Percentiles rank a stretch among this genome's conserved stretches.
Conservation (phyloP, 1,284 basidiomycete species). For the Boletus smithii region DNA sequence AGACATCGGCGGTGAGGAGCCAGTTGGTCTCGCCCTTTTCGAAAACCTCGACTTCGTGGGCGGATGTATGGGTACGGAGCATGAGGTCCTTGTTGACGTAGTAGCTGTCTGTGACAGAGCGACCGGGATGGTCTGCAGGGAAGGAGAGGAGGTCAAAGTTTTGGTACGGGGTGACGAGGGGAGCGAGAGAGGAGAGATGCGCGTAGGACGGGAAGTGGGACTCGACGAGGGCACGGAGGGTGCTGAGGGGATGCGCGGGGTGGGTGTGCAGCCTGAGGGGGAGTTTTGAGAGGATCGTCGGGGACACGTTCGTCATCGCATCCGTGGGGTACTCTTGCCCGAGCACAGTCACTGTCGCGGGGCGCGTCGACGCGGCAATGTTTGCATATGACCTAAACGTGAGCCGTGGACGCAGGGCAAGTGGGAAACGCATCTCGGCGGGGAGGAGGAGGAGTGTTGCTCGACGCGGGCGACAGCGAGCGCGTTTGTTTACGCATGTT, state of each 20-base stretch:
- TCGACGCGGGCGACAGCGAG: too few relatives aligned
- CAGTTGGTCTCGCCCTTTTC: constrained; percentile 73
- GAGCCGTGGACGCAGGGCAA: too few relatives aligned
- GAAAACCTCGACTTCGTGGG: constrained; percentile 96
- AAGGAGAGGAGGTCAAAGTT: constrained; percentile 99
- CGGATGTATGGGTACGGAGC: constrained; percentile 96
- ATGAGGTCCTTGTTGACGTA: constrained; percentile 90
- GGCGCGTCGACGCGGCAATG: constrained; percentile 31
- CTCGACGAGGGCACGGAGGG: constrained; percentile 84
- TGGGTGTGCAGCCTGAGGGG: constrained; percentile 71
- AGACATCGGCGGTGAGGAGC: constrained; percentile 97
- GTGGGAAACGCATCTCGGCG: constrained; percentile 18
- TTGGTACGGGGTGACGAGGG: constrained; percentile 85
- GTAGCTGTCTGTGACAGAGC: constrained; percentile 89
- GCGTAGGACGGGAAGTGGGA: constrained; percentile 73
- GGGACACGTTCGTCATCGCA: constrained; percentile 80
- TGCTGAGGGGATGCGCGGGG: constrained; percentile 81
- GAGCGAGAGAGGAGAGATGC: constrained; percentile 71
- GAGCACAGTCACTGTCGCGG: constrained; percentile 39
- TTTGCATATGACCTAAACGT: constrained; percentile 16
- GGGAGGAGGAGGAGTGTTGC: too few relatives aligned
- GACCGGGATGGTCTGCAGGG: constrained; percentile 89
- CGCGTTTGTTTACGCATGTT: too few relatives aligned
- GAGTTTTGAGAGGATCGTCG: constrained; percentile 78
- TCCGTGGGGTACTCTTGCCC: constrained; percentile 68